Percentiles rank a stretch among this genome's conserved stretches.
Evolutionary conservation across 1,284 basidiomycete genomes (phyloP).

Genomic region (Puccinia sorghi): DNA sequence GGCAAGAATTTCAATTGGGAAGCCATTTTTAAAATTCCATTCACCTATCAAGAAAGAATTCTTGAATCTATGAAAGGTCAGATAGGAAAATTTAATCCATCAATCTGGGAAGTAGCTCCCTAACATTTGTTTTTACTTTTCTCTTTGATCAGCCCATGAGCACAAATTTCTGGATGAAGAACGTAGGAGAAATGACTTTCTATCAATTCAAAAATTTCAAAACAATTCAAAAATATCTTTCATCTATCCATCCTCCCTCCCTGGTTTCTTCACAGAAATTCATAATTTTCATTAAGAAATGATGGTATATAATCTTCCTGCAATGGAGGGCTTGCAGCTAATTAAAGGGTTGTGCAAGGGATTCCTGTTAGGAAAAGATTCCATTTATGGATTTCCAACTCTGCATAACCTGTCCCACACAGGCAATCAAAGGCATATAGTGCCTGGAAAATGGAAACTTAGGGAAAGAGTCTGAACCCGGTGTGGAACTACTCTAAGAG

Average conservation of each 20-base stretch:
- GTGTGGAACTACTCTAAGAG: too few relatives aligned
- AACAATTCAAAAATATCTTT: slow-evolving; percentile 64
- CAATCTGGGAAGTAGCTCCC: background rate
- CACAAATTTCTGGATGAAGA: slow-evolving; percentile 77
- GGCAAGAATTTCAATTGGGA: slow-evolving; percentile 99
- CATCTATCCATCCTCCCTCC: slow-evolving; percentile 81
- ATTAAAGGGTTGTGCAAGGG: slow-evolving; percentile 85
- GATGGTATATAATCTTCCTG: slow-evolving; percentile 77
- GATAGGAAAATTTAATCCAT: background rate
- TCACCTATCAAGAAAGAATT: slow-evolving; percentile 82
- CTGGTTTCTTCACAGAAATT: slow-evolving; percentile 92
- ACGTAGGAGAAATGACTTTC: slow-evolving; percentile 72
- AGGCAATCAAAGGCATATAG: too few relatives aligned
- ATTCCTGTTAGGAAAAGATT: slow-evolving; percentile 72
- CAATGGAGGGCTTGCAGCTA: slow-evolving; percentile 74
- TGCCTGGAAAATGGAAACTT: too few relatives aligned
- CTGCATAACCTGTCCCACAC: slow-evolving; percentile 83
- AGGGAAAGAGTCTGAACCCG: too few relatives aligned
- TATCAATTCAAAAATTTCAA: slow-evolving; percentile 75
- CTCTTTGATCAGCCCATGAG: slow-evolving; percentile 62
- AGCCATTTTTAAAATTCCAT: slow-evolving; percentile 97
- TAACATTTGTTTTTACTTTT: background rate
- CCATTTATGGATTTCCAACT: slow-evolving; percentile 60
- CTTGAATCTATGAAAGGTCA: slow-evolving; percentile 71
- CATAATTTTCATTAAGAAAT: slow-evolving; percentile 75